phyloP scores from a whole-genome alignment of 2,329 filamentous ascomycete genomes.

The Berkeleyomyces rouxiae region DNA sequence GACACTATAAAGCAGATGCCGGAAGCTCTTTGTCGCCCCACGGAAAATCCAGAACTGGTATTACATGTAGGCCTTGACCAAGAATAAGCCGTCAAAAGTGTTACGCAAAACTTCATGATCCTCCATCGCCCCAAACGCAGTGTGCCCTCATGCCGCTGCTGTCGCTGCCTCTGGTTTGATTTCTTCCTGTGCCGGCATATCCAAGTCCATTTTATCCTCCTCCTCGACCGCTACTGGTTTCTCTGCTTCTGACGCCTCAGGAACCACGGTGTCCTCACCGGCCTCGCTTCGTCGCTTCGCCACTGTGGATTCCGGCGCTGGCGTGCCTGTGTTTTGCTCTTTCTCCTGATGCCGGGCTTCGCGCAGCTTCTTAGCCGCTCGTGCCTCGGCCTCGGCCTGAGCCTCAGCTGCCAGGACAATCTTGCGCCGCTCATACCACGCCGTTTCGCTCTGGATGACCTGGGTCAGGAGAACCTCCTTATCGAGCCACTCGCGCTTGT shows the following conservation, averaged over 20 bases:
- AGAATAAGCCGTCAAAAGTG: too few species aligned
- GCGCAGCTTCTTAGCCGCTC: slow-evolving; percentile 10
- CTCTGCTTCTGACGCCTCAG: not conserved
- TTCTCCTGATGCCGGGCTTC: slow-evolving; percentile 4
- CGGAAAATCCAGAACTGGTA: too few species aligned
- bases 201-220: slow-evolving; percentile 1
- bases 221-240: not conserved
- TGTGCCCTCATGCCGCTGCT: not conserved
- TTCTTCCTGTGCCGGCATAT: not conserved
- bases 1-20: not conserved
- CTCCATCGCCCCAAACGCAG: not conserved
- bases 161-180: not conserved
- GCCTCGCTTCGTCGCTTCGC: not conserved
- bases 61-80: too few species aligned
- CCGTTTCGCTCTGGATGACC: slow-evolving; percentile 47
- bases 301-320: not conserved
- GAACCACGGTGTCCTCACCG: not conserved
- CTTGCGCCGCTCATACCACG: slow-evolving; percentile 42
- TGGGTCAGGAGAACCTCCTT: slow-evolving; percentile 69
- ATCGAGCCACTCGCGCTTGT: slow-evolving; percentile 59
- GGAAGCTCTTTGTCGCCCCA: too few species aligned
- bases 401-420: slow-evolving; percentile 27
- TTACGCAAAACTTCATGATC: too few species aligned
- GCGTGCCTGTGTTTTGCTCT: not conserved
- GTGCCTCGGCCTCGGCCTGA: slow-evolving; percentile 19